Evolutionary conservation across 441 rosid genomes (phyloP).

Genomic region (Jatropha multifida): DNA sequence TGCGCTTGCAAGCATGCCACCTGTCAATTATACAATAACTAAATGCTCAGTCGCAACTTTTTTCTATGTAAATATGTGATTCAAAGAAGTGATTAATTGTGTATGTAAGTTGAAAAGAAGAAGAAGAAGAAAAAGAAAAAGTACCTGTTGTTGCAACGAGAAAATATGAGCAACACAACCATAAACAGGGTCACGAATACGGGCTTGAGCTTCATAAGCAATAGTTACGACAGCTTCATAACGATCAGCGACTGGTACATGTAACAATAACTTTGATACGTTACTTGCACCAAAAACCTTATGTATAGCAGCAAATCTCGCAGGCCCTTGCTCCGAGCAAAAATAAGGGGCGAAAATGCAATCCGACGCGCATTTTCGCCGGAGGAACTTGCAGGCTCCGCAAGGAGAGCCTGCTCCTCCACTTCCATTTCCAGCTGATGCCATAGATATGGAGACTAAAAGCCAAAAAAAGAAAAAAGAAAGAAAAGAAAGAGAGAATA

Average conservation of each 20-base stretch:
- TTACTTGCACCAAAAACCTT: conserved; percentile 96
- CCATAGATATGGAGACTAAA: conserved; percentile 32
- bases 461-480: background rate
- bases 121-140: conserved; percentile 8
- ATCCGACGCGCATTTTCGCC: conserved; percentile 83
- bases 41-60: background rate
- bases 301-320: conserved; percentile 87
- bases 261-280: conserved; percentile 73
- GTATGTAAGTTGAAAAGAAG: too few species aligned
- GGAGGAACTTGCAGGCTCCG: conserved; percentile 92
- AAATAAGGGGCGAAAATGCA: conserved; percentile 93
- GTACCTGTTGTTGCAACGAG: conserved; percentile 86
- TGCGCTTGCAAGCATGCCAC: conserved; percentile 85
- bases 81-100: too few species aligned
- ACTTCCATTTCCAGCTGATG: conserved; percentile 39
- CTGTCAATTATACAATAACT: conserved; percentile 29
- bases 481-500: background rate
- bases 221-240: conserved; percentile 91
- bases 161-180: conserved; percentile 92
- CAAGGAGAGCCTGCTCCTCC: conserved; percentile 66
- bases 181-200: conserved; percentile 89
- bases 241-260: conserved; percentile 78
- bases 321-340: conserved; percentile 84
- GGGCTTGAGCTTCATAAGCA: conserved; percentile 93
- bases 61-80: too few species aligned